Evolutionary conservation across 805 yeast genomes (phyloP).

Genomic region (Suhomyces prunicola): DNA sequence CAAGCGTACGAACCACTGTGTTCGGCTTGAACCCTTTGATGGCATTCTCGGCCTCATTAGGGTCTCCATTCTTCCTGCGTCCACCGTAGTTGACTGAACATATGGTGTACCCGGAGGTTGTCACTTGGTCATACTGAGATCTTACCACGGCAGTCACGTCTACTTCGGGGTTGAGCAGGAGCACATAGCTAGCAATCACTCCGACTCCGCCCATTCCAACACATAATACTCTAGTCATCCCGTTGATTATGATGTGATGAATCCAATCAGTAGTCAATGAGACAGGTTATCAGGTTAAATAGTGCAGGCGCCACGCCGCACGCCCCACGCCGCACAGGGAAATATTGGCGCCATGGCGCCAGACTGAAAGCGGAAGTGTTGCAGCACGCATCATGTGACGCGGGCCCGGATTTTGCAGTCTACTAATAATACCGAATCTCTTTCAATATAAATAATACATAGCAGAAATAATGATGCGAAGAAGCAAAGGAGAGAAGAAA

Average conservation of each 20-base stretch:
- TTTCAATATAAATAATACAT: slow-evolving; percentile 10
- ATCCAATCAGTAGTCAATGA: no score
- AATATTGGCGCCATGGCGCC: neutral
- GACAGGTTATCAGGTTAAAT: neutral
- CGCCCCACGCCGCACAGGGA: neutral
- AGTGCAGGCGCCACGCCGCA: no score
- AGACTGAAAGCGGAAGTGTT: neutral
- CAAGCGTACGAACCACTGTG: slow-evolving; percentile 23
- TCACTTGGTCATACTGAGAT: slow-evolving; percentile 28
- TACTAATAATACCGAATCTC: neutral
- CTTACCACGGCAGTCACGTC: slow-evolving; percentile 32
- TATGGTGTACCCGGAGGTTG: slow-evolving; percentile 26
- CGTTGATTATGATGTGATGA: neutral
- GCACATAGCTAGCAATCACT: slow-evolving; percentile 61
- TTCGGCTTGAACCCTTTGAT: slow-evolving; percentile 24
- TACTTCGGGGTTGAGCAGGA: slow-evolving; percentile 22
- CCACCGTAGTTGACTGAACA: slow-evolving; percentile 29
- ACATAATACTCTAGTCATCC: slow-evolving; percentile 45
- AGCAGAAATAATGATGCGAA: neutral
- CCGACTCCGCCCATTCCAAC: slow-evolving; percentile 91
- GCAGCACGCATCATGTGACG: neutral
- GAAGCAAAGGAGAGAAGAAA: neutral
- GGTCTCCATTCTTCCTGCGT: slow-evolving; percentile 12
- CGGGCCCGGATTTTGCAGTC: neutral
- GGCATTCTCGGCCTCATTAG: slow-evolving; percentile 13